Evolutionary conservation across 768 basidiomycete genomes (phyloP), one percentile per base, ranked within the genome.

Genomic region (Boletus rufocinnamomeus): DNA sequence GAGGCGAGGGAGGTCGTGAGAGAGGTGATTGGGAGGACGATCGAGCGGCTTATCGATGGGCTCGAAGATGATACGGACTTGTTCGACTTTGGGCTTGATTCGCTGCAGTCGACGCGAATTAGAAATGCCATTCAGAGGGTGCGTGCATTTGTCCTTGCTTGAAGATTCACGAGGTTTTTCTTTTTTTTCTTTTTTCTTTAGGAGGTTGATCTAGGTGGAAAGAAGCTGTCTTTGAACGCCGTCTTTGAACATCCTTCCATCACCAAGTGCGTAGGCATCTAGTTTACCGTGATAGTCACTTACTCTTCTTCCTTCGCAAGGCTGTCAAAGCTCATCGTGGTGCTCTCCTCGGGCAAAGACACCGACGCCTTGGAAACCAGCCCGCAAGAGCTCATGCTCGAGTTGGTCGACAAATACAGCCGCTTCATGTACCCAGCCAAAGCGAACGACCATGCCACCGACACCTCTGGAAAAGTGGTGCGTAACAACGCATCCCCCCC

Each of bases 231-330:
- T 7, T 56, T 54, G 9, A 70, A 70, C 32, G 74, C 79, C 6
- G 82, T 84, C 2, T 84, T 81, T 59, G 83, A 84, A 63, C 65
- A 81, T 51, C 82, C 83, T 3, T 75, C 77, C 2, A 69, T 80
- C 13, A 56, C 68, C 47, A 74, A 76, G 77, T 78, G 51, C 14
- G 74, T 65, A 0, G 25, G 4, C 19, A 30, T 5, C 9, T 21
- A 13, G 16, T 27, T 45, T 21, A 7, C n/a, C 8, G 3, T 25
- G 27, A 23, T 17, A 13, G 19, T 10, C 7, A 54, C 69, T 60
- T 34, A 50, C 41, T 30, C 6, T 38, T 53, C 25, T 30, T 37
- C 17, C 16, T 27, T 46, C 11, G 3, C 23, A 48, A 80, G 77
- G 56, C 63, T 82, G 40, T 76, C 81, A 16, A 68, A 69, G n/a